Percentiles rank a stretch among this genome's conserved stretches.
phyloP scores from a whole-genome alignment of 371 early-diverging fungal genomes.

The Actinomortierella ambigua region DNA sequence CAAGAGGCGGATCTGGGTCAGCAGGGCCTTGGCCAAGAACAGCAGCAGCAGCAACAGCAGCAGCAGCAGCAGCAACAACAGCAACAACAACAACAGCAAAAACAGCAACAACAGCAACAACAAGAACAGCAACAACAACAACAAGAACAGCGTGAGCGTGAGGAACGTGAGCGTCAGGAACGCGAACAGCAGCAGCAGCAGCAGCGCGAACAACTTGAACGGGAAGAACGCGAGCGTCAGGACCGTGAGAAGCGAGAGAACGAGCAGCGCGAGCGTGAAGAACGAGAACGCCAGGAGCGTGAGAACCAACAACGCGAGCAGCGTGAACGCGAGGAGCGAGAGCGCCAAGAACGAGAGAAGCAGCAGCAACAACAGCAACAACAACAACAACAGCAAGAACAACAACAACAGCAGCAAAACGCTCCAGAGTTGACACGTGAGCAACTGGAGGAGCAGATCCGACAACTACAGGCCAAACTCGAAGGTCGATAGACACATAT shows the following conservation, averaged over 20 bases:
- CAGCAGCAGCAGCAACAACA: slow-evolving; percentile 1
- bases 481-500: not conserved
- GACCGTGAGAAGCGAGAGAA: slow-evolving; percentile 11
- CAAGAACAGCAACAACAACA: slow-evolving; percentile 2
- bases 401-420: not conserved
- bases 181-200: slow-evolving; percentile 8
- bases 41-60: not conserved
- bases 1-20: too few species aligned
- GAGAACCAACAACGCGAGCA: not conserved
- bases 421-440: slow-evolving; percentile 2
- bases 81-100: not conserved
- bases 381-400: slow-evolving; percentile 4
- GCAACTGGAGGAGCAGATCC: slow-evolving; percentile 28
- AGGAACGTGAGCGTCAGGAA: not conserved
- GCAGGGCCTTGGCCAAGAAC: too few species aligned
- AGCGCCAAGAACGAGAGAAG: slow-evolving; percentile 10
- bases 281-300: slow-evolving; percentile 8
- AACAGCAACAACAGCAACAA: not conserved
- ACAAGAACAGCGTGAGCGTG: not conserved
- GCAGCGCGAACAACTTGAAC: slow-evolving; percentile 1
- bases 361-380: slow-evolving; percentile 12
- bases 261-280: slow-evolving; percentile 1
- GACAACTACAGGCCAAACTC: slow-evolving; percentile 15
- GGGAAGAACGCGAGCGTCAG: not conserved
- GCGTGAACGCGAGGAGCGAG: slow-evolving; percentile 6